These are phyloP conservation scores for Euphorbia corollata DNA, from an alignment of 441 rosid species.

Conservation along the genomic window DNA sequence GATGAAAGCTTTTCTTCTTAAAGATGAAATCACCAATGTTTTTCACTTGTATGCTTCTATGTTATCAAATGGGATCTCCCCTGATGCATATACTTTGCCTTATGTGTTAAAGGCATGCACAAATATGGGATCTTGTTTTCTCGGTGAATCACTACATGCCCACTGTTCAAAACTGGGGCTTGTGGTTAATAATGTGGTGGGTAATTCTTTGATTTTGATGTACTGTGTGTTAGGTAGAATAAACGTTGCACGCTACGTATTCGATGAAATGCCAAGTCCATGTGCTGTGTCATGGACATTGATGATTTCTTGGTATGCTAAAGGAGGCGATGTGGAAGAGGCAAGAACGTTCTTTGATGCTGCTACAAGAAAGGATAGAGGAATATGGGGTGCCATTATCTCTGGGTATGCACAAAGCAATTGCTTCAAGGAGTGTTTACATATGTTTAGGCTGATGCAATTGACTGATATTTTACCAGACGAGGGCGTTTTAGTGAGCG, in stretches of 20 bases:
- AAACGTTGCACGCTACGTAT: conserved; percentile 30
- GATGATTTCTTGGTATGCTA: conserved; percentile 41
- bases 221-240: conserved; percentile 26
- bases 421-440: conserved; percentile 40
- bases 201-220: conserved; percentile 39
- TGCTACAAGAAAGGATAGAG: conserved; percentile 34
- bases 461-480: conserved; percentile 27
- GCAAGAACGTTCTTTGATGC: conserved; percentile 40
- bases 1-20: conserved; percentile 36
- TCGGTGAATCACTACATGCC: conserved; percentile 37
- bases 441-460: conserved; percentile 40
- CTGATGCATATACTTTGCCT: conserved; percentile 44
- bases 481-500: conserved; percentile 35
- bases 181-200: conserved; percentile 34
- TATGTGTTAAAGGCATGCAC: conserved; percentile 41
- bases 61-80: conserved; percentile 27
- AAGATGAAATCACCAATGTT: conserved; percentile 18
- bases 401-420: conserved; percentile 42
- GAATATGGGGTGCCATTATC: conserved; percentile 49
- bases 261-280: conserved; percentile 32
- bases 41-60: conserved; percentile 23
- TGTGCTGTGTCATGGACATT: conserved; percentile 40
- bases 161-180: conserved; percentile 34
- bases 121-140: conserved; percentile 23
- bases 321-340: conserved; percentile 32